Evolutionary conservation across 352 stramenopile genomes (phyloP), one percentile per base, ranked within the genome.

Genomic region (Saprolegnia parasitica): DNA sequence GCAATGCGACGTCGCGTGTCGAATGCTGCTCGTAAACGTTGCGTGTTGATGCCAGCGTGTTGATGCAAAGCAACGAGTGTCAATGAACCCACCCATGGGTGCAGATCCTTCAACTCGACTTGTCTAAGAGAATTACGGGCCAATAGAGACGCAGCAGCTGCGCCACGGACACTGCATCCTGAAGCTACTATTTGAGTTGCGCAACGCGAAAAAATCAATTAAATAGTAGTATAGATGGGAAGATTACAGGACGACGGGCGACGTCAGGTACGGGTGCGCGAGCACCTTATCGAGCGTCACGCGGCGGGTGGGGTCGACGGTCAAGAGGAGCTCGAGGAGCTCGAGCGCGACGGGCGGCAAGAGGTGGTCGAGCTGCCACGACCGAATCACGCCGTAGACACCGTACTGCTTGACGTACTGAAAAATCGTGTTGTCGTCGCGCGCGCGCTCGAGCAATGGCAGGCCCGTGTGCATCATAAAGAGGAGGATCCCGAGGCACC

Each of bases 401-500:
- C 46, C 46, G 46, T 52, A 52, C 21, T 52, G 46, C 21, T 52
- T 52, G 46, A 52, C 46, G 21, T 20, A 52, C 21, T 52, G 46
- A 52, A 52, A 52, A 52, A 52, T 52, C 21, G 46, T 52, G 21
- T 52, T 52, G 46, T 52, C 46, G 21, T 52, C 46, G 18, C 46
- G 46, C 18, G 46, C 46, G 21, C 46, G 46, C 21, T 52, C 46
- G 46, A 52, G 46, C 0, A 68, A n/a, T 11, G 70, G 70, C 23
- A 49, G 10, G 0, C 79, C 81, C 0, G 80, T 81, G 32, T 91
- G 45, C 68, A 95, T 87, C 54, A 84, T 81, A 71, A 91, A 80
- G n/a, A 94, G 73, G 72, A 94, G 90, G 65, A 94, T 85, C 18
- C 86, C 86, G 11, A 94, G 79, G n/a, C 83, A 87, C 86, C 86